Conservation (phyloP, 768 basidiomycete species). For the Rubroboletus satanas region DNA sequence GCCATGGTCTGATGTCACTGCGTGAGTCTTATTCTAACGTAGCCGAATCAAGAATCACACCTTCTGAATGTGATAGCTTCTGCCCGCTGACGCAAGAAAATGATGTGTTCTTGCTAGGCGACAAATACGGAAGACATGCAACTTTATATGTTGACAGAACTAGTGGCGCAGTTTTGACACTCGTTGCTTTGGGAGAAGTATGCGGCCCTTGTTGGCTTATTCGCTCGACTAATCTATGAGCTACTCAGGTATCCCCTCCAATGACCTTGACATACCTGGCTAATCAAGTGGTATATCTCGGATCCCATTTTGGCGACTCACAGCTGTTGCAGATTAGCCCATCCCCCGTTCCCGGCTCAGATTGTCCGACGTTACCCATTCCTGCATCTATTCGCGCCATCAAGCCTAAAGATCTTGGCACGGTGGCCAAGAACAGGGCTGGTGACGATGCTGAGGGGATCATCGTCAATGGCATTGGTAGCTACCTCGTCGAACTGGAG, state of each 20-base stretch:
- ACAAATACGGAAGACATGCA: slow-evolving; percentile 65
- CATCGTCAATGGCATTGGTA: slow-evolving; percentile 51
- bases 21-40: slow-evolving; percentile 42
- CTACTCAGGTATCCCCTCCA: slow-evolving; percentile 60
- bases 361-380: slow-evolving; percentile 48
- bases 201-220: slow-evolving; percentile 4
- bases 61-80: slow-evolving; percentile 37
- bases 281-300: slow-evolving; percentile 67
- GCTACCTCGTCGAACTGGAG: slow-evolving; percentile 58
- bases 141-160: slow-evolving; percentile 54
- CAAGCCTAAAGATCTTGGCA: slow-evolving; percentile 33
- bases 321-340: slow-evolving; percentile 63
- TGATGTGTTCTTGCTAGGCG: slow-evolving; percentile 58
- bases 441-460: slow-evolving; percentile 36
- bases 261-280: slow-evolving; percentile 70
- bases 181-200: slow-evolving; percentile 74
- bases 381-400: slow-evolving; percentile 45
- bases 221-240: slow-evolving; percentile 5
- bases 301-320: slow-evolving; percentile 80
- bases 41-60: neutral
- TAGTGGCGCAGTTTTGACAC: slow-evolving; percentile 37
- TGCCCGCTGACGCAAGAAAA: slow-evolving; percentile 46
- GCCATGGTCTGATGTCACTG: slow-evolving; percentile 72
- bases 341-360: slow-evolving; percentile 39
- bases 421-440: slow-evolving; percentile 37